These are phyloP conservation scores for Globisporangium iwayamae DNA, from an alignment of 352 stramenopile genomes.

Conservation along the genomic window DNA sequence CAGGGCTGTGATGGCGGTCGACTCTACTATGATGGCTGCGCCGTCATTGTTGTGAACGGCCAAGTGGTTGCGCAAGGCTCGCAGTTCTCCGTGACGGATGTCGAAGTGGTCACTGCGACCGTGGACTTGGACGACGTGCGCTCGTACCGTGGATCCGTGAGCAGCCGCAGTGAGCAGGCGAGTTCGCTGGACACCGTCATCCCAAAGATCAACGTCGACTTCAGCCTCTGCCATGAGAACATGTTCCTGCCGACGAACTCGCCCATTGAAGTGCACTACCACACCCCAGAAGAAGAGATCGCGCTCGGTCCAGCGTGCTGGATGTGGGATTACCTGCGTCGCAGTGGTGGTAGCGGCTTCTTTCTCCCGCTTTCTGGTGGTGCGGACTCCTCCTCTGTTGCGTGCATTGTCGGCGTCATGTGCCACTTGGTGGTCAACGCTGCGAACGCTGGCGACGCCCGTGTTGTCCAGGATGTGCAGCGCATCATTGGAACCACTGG, in stretches of 20 bases:
- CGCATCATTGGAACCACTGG: slow-evolving; percentile 64
- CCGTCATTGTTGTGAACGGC: slow-evolving; percentile 96
- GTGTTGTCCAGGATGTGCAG: slow-evolving; percentile 86
- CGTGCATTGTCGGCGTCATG: slow-evolving; percentile 97
- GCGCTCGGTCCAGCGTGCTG: slow-evolving; percentile 96
- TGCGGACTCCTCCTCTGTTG: slow-evolving; percentile 94
- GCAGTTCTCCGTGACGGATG: slow-evolving; percentile 96
- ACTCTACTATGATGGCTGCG: slow-evolving; percentile 97
- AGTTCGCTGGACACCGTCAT: slow-evolving; percentile 62
- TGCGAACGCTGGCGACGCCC: slow-evolving; percentile 60
- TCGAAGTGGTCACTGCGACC: slow-evolving; percentile 94
- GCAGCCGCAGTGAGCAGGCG: slow-evolving; percentile 93
- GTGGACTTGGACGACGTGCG: slow-evolving; percentile 97
- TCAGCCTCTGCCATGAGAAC: slow-evolving; percentile 69
- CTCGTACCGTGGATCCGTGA: slow-evolving; percentile 92
- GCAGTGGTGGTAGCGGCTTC: slow-evolving; percentile 83
- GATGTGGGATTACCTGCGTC: slow-evolving; percentile 98
- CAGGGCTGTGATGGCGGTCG: slow-evolving; percentile 95
- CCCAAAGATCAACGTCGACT: slow-evolving; percentile 63
- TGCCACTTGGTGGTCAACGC: slow-evolving; percentile 91
- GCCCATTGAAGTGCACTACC: slow-evolving; percentile 66
- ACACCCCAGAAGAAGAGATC: slow-evolving; percentile 96
- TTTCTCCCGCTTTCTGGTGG: slow-evolving; percentile 96
- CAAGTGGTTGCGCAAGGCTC: slow-evolving; percentile 93
- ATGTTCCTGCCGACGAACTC: slow-evolving; percentile 32